Base-by-base conservation (phyloP, 1,284 basidiomycete species). In the Cerrena zonata region DNA sequence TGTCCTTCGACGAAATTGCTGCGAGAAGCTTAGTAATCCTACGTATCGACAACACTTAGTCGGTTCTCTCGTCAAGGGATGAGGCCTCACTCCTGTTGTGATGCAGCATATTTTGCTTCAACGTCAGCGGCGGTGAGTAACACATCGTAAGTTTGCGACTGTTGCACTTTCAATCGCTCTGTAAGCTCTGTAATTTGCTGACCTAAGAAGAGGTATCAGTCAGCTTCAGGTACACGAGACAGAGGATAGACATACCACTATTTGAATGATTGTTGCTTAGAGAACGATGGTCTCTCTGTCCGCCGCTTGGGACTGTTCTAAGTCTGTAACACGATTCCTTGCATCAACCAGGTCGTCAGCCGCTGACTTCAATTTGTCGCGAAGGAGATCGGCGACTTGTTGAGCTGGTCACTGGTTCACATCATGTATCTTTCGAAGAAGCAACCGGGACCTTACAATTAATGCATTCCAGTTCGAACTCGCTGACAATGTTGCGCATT, bases 361-460 rank as follows among this genome's bases (percentile, higher is more conserved):
- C 3, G 67, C 48, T 7, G 62, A 61, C 24, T 66, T 60, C 25
- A 71, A 58, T 42, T 64, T 63, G 45, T 70, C 69, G 11, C 68
- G 66, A 3, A 70, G 60, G 2, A 71, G 55, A 43, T 70, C 68
- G 11, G 64, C 58, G 2, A 70, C 69, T 53, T 71, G 64, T 24
- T 65, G 62, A 19, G 62, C 69, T 71, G 27, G 10, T 24, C 2
- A 45, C 2, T 42, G 15, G 11, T n/a, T 40, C 39, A 22, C 39
- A 22, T 40, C 15, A n/a, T 40, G 46, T 44, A 47, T 22, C 37
- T 45, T 22, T 27, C 22, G 26, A 15, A 26, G 5, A 47, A 3
- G 5, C 7, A 7, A 22, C 39, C 7, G 30, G 39, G 39, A 40
- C 44, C 60, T 47, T 47, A 65, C 69, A 58, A 30, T 62, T 65